Evolutionary conservation across 192 early-diverging fungal species (phyloP).

Genomic region (Phlyctochytrium arcticum): DNA sequence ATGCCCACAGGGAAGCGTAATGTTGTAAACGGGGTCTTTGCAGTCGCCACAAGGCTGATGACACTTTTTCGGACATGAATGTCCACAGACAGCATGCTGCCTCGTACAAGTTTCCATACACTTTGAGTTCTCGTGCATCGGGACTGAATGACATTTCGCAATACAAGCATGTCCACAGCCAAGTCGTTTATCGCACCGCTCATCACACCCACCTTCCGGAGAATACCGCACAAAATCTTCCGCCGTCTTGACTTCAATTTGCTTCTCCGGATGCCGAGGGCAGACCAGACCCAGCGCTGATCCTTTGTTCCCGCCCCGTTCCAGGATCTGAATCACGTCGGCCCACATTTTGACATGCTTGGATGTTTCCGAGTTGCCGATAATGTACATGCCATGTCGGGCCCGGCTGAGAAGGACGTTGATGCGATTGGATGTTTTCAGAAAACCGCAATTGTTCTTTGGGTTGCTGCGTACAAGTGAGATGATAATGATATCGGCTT

Average conservation of each 20-base stretch:
- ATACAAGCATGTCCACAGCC: conserved; percentile 54
- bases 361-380: conserved; percentile 39
- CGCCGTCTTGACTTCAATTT: conserved; percentile 19
- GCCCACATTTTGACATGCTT: not conserved
- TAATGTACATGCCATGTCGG: conserved; percentile 54
- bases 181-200: conserved; percentile 35
- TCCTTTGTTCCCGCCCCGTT: conserved; percentile 21
- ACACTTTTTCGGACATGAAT: conserved; percentile 44
- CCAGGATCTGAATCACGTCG: not conserved
- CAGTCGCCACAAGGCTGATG: conserved; percentile 45
- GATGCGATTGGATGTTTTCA: conserved; percentile 50
- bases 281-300: conserved; percentile 44
- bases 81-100: conserved; percentile 36
- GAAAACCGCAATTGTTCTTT: conserved; percentile 43
- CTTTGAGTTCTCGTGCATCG: conserved; percentile 32
- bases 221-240: conserved; percentile 28
- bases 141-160: conserved; percentile 42
- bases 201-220: conserved; percentile 53
- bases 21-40: not conserved
- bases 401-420: conserved; percentile 59
- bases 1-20: conserved; percentile 32
- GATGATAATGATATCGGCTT: conserved; percentile 36
- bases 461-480: conserved; percentile 27
- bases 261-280: conserved; percentile 39
- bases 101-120: conserved; percentile 44